Evolutionary conservation across 768 basidiomycete genomes (phyloP), one percentile per base, ranked within the genome.

Genomic region (Calvatia gigantea): DNA sequence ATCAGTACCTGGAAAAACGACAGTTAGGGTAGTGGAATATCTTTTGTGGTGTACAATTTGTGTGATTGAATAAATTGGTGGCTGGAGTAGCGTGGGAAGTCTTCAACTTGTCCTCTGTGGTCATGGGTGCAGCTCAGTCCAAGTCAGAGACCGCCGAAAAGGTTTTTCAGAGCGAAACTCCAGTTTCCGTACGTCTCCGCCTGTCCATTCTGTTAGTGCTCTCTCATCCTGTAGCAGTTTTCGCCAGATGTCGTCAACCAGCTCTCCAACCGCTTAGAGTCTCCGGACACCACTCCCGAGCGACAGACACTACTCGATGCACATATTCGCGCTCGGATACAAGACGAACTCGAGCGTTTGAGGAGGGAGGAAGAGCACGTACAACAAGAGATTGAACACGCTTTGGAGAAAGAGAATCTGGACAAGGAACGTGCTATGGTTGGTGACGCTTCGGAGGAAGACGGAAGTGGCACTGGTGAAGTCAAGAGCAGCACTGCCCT

Each of bases 351-450:
- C 15, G 69, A 76, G 27, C 79, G 79, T 37, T 74, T 94, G 60
- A 84, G 81, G 29, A 72, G 76, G 27, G 84, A 91, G 64, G 91
- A 92, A 67, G 82, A 83, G 57, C 67, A 73, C 32, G 85, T 95
- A 9, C 82, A 80, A 39, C 72, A 75, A 44, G 82, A 91, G 71
- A 92, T 95, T 31, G 87, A 90, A 63, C 73, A 67, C 29, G 90
- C 89, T 1, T 75, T 95, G 45, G 89, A 94, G 75, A 87, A 85
- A 73, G 92, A 94, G 74, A 95, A 94, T 70, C 69, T 94, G 48
- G 89, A 93, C 68, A 78, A 80, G 55, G 91, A 94, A 70, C 78
- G 75, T 61, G 68, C 70, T 25, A 76, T 80, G 75, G 76, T 77
- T 14, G 81, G 78, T 32, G 71, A 70, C 11, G 66, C 66, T 28